Evolutionary conservation across 225 moss, liverwort and hornwort species (phyloP).

Genomic region (Marchantia paleacea): DNA sequence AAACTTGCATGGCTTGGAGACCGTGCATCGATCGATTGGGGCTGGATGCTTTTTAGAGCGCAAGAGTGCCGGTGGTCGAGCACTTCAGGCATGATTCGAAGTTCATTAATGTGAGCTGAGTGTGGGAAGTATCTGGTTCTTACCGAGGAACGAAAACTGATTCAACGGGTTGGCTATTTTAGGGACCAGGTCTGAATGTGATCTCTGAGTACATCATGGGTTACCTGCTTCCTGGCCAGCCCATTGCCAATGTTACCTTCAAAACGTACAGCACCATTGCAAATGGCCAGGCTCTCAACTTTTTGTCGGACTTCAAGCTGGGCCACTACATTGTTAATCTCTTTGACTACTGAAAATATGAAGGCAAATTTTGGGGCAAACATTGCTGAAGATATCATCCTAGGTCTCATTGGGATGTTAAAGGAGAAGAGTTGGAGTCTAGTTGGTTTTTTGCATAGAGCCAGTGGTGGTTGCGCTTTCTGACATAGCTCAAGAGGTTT

Average conservation of each 20-base stretch:
- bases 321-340: slow-evolving; percentile 27
- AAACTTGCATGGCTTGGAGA: not conserved
- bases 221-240: slow-evolving; percentile 16
- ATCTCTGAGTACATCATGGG: slow-evolving; percentile 16
- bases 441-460: no score
- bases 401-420: no score
- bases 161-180: not conserved
- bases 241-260: slow-evolving; percentile 11
- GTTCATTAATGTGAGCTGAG: no score
- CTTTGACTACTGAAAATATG: no score
- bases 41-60: not conserved
- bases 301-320: slow-evolving; percentile 13
- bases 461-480: no score
- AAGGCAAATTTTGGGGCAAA: no score
- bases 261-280: slow-evolving; percentile 7
- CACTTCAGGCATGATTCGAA: not conserved
- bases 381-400: no score
- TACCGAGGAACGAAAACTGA: not conserved
- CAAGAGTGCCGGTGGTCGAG: no score
- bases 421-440: no score
- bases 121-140: not conserved
- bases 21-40: not conserved
- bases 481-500: no score
- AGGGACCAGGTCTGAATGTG: slow-evolving; percentile 19
- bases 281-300: not conserved